Evolutionary conservation across 305 asterid genomes (phyloP), one percentile per base, ranked within the genome.

Genomic region (Solanum hybrid): DNA sequence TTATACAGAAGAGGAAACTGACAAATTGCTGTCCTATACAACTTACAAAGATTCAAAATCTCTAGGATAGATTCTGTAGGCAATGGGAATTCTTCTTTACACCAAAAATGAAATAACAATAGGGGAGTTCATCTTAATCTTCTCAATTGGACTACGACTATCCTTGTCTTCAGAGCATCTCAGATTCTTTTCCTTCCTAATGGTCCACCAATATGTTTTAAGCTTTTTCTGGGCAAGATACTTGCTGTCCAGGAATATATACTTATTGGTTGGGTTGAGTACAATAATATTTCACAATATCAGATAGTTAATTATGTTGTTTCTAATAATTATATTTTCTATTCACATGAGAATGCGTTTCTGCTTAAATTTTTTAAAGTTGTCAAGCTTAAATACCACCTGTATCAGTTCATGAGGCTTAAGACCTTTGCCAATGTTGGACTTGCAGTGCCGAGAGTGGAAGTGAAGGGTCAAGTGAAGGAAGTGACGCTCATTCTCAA

Each of bases 401-500:
- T 42, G 35, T 81, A 81, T 82, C 87, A 82, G 38, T 51, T 84
- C 87, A 84, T 51, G 87, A 84, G 87, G 37, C 87, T 51, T 51
- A 46, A 29, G 73, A 84, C 32, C 69, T 42, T 82, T 88, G 78
- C 42, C 88, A 84, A 88, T 90, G 71, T 86, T 86, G 89, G 89
- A 60, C 94, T 89, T 94, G 92, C 96, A 96, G 99, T 92, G 95
- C 90, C 85, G 99, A 96, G 89, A 95, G 97, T 90, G 96, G 89
- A 88, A 96, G 98, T 93, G 98, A 95, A 90, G 98, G 98, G 87
- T 93, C 96, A 82, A 96, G 97, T 88, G 99, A 95, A 81, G 98
- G 98, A 92, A 97, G 98, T 90, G 97, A 96, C 79, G 95, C 91
- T 78, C 93, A 95, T 92, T 97, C 98, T 90, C 95, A 94, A 91